A percentile compares a stretch with the other conserved stretches of the same genome.
phyloP scores from a whole-genome alignment of 352 stramenopile species.

The Thraustochytrium striatum region DNA sequence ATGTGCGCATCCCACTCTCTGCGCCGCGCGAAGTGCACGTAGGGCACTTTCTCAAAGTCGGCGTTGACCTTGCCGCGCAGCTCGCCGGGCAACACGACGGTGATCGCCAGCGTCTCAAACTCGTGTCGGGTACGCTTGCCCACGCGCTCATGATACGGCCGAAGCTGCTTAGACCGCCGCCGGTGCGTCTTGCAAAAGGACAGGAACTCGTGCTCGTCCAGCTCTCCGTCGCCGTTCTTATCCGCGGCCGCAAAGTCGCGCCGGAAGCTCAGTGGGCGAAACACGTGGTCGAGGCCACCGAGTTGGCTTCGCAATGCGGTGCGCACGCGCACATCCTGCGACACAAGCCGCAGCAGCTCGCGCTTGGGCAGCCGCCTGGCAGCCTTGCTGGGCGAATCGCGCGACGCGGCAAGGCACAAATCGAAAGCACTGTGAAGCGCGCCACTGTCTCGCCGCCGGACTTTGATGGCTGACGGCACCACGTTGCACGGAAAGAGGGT shows the following conservation, averaged over 20 bases:
- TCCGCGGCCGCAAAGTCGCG: conserved; percentile 7
- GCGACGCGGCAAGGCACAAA: too few relatives aligned
- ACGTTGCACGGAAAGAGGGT: too few relatives aligned
- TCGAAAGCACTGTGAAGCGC: too few relatives aligned
- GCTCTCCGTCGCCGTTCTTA: neutral
- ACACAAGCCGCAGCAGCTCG: neutral
- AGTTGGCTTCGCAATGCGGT: neutral
- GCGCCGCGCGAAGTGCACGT: conserved; percentile 10
- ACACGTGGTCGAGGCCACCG: neutral
- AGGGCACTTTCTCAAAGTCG: neutral
- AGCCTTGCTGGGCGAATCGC: too few relatives aligned
- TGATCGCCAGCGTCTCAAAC: conserved; percentile 7
- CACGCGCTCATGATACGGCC: neutral
- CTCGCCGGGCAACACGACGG: neutral
- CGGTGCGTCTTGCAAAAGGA: neutral
- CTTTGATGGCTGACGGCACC: too few relatives aligned
- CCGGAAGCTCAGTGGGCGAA: neutral
- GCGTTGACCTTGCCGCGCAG: neutral
- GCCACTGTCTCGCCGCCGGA: too few relatives aligned
- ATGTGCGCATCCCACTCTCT: neutral
- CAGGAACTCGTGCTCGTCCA: neutral
- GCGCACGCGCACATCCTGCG: neutral
- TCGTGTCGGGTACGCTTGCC: neutral
- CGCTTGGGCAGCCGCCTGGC: neutral
- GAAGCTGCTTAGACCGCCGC: neutral